Conservation (phyloP, 345 rosid genomes). For the Aurinia saxatilis region DNA sequence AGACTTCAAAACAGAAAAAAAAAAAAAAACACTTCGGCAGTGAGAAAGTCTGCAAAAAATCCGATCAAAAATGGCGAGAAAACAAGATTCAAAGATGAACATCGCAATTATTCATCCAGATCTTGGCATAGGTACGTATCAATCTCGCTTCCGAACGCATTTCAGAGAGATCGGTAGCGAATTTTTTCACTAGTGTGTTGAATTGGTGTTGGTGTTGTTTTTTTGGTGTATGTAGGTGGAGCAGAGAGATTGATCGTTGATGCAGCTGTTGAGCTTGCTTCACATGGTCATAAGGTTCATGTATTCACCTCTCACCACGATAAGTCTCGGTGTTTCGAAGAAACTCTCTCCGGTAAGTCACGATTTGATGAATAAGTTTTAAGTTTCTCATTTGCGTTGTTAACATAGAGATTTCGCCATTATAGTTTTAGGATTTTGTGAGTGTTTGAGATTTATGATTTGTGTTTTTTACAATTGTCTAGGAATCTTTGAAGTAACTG, state of each 20-base stretch:
- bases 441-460: not conserved
- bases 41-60: no score
- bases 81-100: conserved; percentile 43
- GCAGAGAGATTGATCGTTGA: conserved; percentile 95
- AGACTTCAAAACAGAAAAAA: no score
- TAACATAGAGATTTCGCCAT: not conserved
- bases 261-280: conserved; percentile 81
- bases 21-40: no score
- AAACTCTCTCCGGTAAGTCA: conserved; percentile 61
- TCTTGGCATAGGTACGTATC: no score
- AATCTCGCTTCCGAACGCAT: no score
- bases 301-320: conserved; percentile 90
- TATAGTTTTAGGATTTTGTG: no score
- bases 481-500: conserved; percentile 76
- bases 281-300: conserved; percentile 77
- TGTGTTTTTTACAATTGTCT: not conserved
- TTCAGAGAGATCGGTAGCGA: not conserved
- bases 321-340: conserved; percentile 79
- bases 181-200: not conserved
- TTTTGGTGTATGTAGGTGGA: conserved; percentile 49
- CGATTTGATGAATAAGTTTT: not conserved
- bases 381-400: not conserved
- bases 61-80: conserved; percentile 39
- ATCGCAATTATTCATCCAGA: conserved; percentile 80
- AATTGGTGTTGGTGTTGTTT: no score